A percentile compares a stretch with the other conserved stretches of the same genome.
Evolutionary conservation across 2,329 filamentous ascomycete species (phyloP).

Genomic region (Dactylellina haptotyla): DNA sequence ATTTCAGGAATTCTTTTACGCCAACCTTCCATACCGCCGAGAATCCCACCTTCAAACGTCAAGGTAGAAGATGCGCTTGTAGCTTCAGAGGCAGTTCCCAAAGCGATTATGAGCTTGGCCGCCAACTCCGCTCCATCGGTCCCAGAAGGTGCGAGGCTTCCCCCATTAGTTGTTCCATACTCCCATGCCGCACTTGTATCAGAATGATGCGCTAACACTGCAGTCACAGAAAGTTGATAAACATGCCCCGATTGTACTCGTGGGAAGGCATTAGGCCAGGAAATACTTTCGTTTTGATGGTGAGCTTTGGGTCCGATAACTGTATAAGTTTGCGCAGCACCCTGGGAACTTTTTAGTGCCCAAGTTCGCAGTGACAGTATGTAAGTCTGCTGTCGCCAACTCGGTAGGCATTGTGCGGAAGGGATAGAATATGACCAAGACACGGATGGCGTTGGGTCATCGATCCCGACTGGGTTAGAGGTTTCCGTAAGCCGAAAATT

Average conservation of each 20-base stretch:
- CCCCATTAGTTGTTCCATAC: slow-evolving; percentile 12
- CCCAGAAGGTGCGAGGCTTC: slow-evolving; percentile 1
- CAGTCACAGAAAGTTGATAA: slow-evolving; percentile 26
- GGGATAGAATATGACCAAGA: slow-evolving; percentile 40
- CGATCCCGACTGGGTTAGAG: slow-evolving; percentile 32
- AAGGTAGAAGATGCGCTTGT: slow-evolving; percentile 9
- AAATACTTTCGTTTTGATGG: slow-evolving; percentile 29
- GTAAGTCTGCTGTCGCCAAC: slow-evolving; percentile 32
- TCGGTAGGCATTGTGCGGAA: background rate
- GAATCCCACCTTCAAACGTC: slow-evolving; percentile 27
- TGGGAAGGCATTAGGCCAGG: slow-evolving; percentile 36
- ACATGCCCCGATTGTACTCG: slow-evolving; percentile 10
- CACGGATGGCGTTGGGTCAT: slow-evolving; percentile 27
- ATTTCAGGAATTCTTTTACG: slow-evolving; percentile 13
- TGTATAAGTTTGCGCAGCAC: background rate
- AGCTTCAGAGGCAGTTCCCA: background rate
- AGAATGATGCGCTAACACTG: slow-evolving; percentile 2
- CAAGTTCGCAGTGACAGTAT: slow-evolving; percentile 32
- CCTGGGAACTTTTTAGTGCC: background rate
- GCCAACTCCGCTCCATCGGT: background rate
- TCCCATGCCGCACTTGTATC: background rate
- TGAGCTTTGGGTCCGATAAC: slow-evolving; percentile 24
- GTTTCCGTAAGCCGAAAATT: slow-evolving; percentile 34
- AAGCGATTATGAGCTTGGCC: background rate
- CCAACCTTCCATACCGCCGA: slow-evolving; percentile 39